Percentiles rank a stretch among this genome's conserved stretches.
phyloP scores from a whole-genome alignment of 2,329 filamentous ascomycete genomes.

The Orbilia blumenaviensis region DNA sequence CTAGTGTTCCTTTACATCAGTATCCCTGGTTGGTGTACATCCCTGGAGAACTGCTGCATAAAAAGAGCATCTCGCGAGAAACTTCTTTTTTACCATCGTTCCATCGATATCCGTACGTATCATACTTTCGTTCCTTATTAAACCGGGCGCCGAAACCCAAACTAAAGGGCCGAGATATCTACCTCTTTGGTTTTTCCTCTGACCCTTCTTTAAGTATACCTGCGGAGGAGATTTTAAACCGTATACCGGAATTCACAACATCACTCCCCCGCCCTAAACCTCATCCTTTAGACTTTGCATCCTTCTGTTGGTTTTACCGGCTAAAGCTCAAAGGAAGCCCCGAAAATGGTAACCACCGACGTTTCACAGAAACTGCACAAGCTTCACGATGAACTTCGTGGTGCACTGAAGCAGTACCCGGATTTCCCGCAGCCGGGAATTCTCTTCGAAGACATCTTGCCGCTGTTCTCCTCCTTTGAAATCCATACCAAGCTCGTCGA shows the following conservation, averaged over 20 bases:
- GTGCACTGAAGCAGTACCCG: conserved; percentile 81
- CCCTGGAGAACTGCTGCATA: conserved; percentile 16
- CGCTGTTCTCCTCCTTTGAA: conserved; percentile 81
- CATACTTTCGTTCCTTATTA: background rate
- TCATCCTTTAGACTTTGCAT: background rate
- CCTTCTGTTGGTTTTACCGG: conserved; percentile 17
- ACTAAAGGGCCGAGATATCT: background rate
- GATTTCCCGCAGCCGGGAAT: conserved; percentile 94
- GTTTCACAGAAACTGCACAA: conserved; percentile 31
- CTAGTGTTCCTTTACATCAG: background rate
- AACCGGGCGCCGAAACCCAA: background rate
- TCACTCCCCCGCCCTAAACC: background rate
- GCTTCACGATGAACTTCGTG: conserved; percentile 65
- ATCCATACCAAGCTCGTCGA: conserved; percentile 80
- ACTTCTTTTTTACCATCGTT: background rate
- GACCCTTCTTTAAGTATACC: no score
- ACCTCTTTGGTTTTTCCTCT: no score
- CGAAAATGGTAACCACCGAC: conserved; percentile 33
- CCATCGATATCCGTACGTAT: no score
- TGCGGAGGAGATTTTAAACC: background rate
- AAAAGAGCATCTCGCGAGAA: background rate
- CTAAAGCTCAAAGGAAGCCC: conserved; percentile 11
- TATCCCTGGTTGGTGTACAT: conserved; percentile 36
- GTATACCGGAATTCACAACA: background rate
- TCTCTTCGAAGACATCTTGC: conserved; percentile 97